These are phyloP conservation scores for Mucor mucedo DNA, from an alignment of 371 early-diverging fungal species.

Conservation along the genomic window DNA sequence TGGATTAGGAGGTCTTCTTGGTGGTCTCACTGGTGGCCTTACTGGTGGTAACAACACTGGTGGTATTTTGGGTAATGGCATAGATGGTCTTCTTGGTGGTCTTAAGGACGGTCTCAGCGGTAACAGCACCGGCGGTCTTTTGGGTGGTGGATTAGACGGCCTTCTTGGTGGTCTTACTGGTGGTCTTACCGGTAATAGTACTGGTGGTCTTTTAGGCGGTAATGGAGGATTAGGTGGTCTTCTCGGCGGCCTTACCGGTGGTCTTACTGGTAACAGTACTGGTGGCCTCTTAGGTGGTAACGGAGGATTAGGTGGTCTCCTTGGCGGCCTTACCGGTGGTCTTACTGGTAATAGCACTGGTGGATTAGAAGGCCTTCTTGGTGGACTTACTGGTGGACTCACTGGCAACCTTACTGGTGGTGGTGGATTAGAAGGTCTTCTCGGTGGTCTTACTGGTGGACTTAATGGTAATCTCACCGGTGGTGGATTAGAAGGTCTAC, in stretches of 20 bases:
- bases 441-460: constrained; percentile 3
- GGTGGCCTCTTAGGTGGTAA: neutral
- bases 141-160: neutral
- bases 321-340: neutral
- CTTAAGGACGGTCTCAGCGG: neutral
- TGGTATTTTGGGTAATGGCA: neutral
- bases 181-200: neutral
- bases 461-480: neutral
- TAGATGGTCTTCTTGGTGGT: neutral
- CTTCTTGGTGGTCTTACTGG: constrained; percentile 2
- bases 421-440: neutral
- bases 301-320: neutral
- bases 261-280: neutral
- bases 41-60: neutral
- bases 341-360: neutral
- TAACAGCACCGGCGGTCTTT: neutral
- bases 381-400: neutral
- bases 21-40: neutral
- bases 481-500: neutral
- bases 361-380: constrained; percentile 1
- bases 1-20: neutral
- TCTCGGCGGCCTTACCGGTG: neutral
- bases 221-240: neutral
- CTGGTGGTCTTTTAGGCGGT: neutral
- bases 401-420: neutral